Conservation (phyloP, 2,329 filamentous ascomycete species). For the Xylaria sp. region DNA sequence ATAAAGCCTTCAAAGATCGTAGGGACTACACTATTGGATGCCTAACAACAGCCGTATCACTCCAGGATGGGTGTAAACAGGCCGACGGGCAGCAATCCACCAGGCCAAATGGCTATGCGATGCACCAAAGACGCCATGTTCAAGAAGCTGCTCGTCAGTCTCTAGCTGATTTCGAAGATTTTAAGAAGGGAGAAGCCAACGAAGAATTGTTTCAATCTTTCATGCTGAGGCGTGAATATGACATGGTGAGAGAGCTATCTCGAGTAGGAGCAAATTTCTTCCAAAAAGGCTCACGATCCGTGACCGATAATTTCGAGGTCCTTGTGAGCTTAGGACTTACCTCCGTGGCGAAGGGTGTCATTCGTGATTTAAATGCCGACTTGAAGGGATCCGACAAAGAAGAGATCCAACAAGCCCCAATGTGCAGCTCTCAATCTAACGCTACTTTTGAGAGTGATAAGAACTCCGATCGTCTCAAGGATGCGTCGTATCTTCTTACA, state of each 20-base stretch:
- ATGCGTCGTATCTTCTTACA: constrained; percentile 2
- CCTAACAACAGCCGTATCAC: constrained; percentile 1
- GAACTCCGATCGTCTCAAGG: neutral
- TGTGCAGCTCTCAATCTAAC: neutral
- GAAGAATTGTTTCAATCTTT: constrained; percentile 1
- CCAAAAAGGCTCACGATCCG: neutral
- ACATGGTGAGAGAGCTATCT: constrained; percentile 11
- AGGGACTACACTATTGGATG: too few species aligned
- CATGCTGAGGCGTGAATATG: constrained; percentile 17
- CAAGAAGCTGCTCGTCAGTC: constrained; percentile 9
- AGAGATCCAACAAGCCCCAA: neutral
- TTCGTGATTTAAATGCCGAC: neutral
- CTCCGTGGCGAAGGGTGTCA: constrained; percentile 8
- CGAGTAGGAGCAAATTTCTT: constrained; percentile 22
- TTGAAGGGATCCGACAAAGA: neutral
- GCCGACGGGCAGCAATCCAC: neutral
- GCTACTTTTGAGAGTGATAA: neutral
- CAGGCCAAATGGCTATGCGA: neutral
- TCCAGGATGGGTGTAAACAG: neutral
- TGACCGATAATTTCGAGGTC: neutral
- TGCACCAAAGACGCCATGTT: constrained; percentile 2
- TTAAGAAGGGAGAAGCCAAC: constrained; percentile 7
- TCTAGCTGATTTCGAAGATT: neutral
- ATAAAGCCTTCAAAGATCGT: too few species aligned
- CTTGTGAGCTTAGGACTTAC: constrained; percentile 9